phyloP scores from a whole-genome alignment of 495 filamentous ascomycete species.

The Aspergillus egyptiacus region DNA sequence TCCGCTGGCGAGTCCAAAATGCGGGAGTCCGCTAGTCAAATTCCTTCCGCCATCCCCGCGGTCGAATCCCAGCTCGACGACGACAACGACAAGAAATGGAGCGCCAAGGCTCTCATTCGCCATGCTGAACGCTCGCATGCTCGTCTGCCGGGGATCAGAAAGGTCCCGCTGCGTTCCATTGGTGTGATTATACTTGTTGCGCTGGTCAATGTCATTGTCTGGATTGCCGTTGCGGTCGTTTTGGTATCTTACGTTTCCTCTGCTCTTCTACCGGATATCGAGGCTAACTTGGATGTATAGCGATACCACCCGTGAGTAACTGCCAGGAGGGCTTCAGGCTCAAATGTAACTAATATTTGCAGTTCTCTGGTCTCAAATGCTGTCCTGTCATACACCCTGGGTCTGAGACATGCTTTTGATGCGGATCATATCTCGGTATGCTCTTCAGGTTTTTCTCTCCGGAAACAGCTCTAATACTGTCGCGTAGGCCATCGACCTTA shows the following conservation, averaged over 20 bases:
- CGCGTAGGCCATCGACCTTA: slow-evolving; percentile 78
- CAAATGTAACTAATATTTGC: not conserved
- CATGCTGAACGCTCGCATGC: slow-evolving; percentile 39
- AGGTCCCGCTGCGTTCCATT: slow-evolving; percentile 59
- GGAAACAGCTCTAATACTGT: not conserved
- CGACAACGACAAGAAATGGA: slow-evolving; percentile 26
- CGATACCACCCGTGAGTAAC: slow-evolving; percentile 33
- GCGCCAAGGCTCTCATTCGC: slow-evolving; percentile 26
- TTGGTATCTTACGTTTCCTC: slow-evolving; percentile 37
- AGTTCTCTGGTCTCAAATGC: slow-evolving; percentile 69
- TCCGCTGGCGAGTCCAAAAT: slow-evolving; percentile 1
- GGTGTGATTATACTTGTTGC: slow-evolving; percentile 61
- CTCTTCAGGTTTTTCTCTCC: not conserved
- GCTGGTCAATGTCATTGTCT: slow-evolving; percentile 61
- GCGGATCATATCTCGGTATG: slow-evolving; percentile 85
- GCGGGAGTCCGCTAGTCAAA: slow-evolving; percentile 10
- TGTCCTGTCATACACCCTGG: slow-evolving; percentile 80
- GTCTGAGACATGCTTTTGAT: slow-evolving; percentile 89
- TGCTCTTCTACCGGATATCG: not conserved
- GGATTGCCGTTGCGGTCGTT: slow-evolving; percentile 66
- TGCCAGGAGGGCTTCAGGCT: not conserved
- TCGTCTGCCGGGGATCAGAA: slow-evolving; percentile 44
- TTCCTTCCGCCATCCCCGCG: not conserved
- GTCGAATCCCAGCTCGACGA: slow-evolving; percentile 2
- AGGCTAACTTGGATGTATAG: slow-evolving; percentile 19